These are phyloP conservation scores for Antitrichia curtipendula DNA, from an alignment of 225 moss, liverwort and hornwort genomes.

Conservation along the genomic window DNA sequence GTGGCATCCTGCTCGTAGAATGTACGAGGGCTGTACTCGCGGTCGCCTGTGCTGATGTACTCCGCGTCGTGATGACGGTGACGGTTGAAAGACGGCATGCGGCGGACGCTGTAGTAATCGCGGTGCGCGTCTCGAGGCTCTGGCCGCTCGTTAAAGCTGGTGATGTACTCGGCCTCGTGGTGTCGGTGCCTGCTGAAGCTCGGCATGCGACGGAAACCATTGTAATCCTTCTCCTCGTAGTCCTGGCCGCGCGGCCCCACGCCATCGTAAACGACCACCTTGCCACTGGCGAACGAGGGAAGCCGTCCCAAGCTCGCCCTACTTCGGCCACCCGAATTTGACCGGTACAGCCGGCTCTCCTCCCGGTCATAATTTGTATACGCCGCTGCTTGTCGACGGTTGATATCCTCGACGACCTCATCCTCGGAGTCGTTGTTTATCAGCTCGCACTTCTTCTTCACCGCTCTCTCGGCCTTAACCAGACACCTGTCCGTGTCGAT, in stretches of 20 bases:
- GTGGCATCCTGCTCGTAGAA: background rate
- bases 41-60: conserved; percentile 12
- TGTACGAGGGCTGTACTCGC: conserved; percentile 7
- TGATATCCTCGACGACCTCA: background rate
- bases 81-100: conserved; percentile 33
- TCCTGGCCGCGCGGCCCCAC: conserved; percentile 11
- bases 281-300: conserved; percentile 23
- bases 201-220: conserved; percentile 24
- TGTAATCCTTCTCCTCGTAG: conserved; percentile 23
- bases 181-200: conserved; percentile 17
- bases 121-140: background rate
- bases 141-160: conserved; percentile 1
- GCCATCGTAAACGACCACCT: background rate
- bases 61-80: conserved; percentile 38
- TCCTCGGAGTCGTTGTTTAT: background rate
- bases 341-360: background rate
- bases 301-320: conserved; percentile 20
- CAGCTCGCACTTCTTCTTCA: conserved; percentile 39
- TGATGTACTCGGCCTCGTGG: conserved; percentile 41
- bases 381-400: background rate
- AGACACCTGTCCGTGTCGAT: conserved; percentile 19
- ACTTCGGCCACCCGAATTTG: background rate
- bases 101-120: conserved; percentile 9
- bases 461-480: conserved; percentile 31
- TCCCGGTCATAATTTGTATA: background rate